Evolutionary conservation across 148 eudicot species (phyloP).

Genomic region (Spergularia marina): DNA sequence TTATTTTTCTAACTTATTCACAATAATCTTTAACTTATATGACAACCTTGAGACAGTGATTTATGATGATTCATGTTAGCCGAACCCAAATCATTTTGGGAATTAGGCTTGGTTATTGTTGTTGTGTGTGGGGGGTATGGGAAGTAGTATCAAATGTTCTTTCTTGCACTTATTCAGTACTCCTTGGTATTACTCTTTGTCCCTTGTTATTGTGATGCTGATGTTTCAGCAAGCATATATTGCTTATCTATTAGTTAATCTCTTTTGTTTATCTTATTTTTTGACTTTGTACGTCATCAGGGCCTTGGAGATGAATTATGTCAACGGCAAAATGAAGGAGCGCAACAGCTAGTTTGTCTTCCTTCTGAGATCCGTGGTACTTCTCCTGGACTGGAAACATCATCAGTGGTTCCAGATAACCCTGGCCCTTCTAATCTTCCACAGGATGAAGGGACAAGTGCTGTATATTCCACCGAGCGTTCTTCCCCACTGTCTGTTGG

Average conservation of each 20-base stretch:
- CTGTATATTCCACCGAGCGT: slow-evolving; percentile 17
- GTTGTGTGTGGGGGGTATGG: too few species aligned
- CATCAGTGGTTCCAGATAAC: slow-evolving; percentile 18
- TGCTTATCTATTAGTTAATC: neutral
- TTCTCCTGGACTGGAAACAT: slow-evolving; percentile 20
- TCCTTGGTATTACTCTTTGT: neutral
- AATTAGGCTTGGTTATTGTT: too few species aligned
- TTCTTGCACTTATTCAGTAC: neutral
- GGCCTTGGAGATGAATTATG: slow-evolving; percentile 23
- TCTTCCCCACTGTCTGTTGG: slow-evolving; percentile 18
- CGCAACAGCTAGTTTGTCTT: slow-evolving; percentile 23
- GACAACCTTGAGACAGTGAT: too few species aligned
- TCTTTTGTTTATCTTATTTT: neutral
- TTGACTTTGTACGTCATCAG: slow-evolving; percentile 14
- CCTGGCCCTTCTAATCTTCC: slow-evolving; percentile 5
- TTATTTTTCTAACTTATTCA: too few species aligned
- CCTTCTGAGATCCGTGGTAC: slow-evolving; percentile 11
- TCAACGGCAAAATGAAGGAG: slow-evolving; percentile 3
- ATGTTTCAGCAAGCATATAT: neutral
- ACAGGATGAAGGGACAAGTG: slow-evolving; percentile 8
- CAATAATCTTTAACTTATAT: too few species aligned
- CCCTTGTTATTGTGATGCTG: neutral
- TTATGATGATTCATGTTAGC: too few species aligned
- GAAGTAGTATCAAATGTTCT: neutral
- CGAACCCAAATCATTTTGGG: too few species aligned